These are phyloP conservation scores for Xylariaceae sp. DNA, from an alignment of 2,329 filamentous ascomycete genomes.

Conservation along the genomic window DNA sequence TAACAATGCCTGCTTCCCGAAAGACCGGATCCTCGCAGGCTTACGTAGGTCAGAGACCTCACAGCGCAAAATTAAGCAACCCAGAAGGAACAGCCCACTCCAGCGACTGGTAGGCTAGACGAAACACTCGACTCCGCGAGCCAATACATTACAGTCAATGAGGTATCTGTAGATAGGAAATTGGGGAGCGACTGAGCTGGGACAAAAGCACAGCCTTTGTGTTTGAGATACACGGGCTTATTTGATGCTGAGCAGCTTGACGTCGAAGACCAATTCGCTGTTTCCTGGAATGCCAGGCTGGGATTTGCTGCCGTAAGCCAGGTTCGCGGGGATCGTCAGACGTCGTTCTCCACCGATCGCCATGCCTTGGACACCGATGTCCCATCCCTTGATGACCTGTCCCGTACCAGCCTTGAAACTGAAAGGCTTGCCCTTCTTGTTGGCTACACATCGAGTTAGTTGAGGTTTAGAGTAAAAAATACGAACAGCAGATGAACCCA, in stretches of 20 bases:
- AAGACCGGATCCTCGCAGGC: constrained; percentile 37
- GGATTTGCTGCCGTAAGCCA: constrained; percentile 84
- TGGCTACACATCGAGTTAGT: constrained; percentile 52
- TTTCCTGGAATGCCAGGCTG: constrained; percentile 85
- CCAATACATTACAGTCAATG: constrained; percentile 23
- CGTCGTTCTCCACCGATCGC: constrained; percentile 88
- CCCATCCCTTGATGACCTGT: constrained; percentile 99
- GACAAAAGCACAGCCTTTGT: too few relatives aligned
- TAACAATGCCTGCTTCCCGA: constrained; percentile 35
- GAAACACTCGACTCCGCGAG: constrained; percentile 9
- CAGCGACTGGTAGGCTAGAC: constrained; percentile 1
- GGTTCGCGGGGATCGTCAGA: constrained; percentile 78
- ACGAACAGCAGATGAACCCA: constrained; percentile 41
- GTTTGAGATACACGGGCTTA: constrained; percentile 37
- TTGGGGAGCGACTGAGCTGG: not conserved
- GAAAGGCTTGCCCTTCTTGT: constrained; percentile 99
- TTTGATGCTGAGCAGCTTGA: constrained; percentile 82
- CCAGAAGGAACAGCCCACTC: constrained; percentile 4
- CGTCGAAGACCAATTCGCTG: constrained; percentile 87
- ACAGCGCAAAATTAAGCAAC: constrained; percentile 25
- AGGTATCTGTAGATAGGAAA: constrained; percentile 18
- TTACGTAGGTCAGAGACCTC: constrained; percentile 45
- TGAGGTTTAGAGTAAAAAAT: not conserved
- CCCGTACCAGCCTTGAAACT: constrained; percentile 90
- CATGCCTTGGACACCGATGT: constrained; percentile 91